A percentile compares a stretch with the other conserved stretches of the same genome.
Conservation (phyloP, 495 filamentous ascomycete species). For the Penicillium odoratum region DNA sequence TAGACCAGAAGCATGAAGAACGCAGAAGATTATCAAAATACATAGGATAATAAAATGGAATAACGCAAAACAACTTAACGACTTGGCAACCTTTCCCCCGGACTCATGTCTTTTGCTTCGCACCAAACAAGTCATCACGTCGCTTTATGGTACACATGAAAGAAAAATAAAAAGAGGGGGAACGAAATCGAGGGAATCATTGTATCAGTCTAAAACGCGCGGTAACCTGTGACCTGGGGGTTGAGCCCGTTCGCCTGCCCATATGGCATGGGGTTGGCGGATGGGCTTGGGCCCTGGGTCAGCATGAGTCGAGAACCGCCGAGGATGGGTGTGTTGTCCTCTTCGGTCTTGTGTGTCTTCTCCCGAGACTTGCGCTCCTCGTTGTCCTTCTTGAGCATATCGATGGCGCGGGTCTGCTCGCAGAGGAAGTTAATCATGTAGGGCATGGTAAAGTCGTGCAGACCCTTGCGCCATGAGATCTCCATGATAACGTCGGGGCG, state of each 20-base stretch:
- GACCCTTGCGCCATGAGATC: conserved; percentile 93
- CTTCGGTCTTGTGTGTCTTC: conserved; percentile 79
- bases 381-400: conserved; percentile 88
- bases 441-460: conserved; percentile 98
- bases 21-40: conserved; percentile 22
- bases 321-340: conserved; percentile 92
- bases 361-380: conserved; percentile 94
- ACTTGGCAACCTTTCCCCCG: conserved; percentile 9
- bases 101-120: conserved; percentile 28
- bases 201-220: conserved; percentile 49
- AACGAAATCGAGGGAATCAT: conserved; percentile 11
- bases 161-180: conserved; percentile 6
- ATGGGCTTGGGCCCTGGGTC: conserved; percentile 78
- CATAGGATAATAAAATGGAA: conserved; percentile 14
- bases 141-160: conserved; percentile 45
- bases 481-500: conserved; percentile 90
- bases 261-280: conserved; percentile 62
- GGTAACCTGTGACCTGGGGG: conserved; percentile 76
- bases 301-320: conserved; percentile 93
- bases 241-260: conserved; percentile 74
- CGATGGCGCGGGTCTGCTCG: conserved; percentile 85
- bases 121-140: conserved; percentile 33
- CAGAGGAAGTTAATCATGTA: conserved; percentile 98
- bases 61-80: conserved; percentile 23
- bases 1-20: conserved; percentile 15